Evolutionary conservation across 2,329 filamentous ascomycete genomes (phyloP).

Genomic region (Apiospora sp.): DNA sequence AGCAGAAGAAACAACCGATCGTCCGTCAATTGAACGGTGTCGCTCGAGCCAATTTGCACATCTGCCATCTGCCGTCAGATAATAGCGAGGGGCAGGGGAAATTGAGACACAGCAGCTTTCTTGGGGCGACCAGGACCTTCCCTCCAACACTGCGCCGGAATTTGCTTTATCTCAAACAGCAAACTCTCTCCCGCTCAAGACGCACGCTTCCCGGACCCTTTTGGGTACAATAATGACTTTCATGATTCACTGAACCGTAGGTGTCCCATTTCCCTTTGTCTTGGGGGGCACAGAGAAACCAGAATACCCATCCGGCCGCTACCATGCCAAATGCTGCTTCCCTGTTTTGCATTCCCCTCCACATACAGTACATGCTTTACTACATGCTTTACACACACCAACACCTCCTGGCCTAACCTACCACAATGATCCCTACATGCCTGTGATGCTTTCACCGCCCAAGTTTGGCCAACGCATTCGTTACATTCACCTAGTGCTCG

Average conservation of each 20-base stretch:
- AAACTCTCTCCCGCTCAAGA: conserved; percentile 16
- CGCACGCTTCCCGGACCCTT: not conserved
- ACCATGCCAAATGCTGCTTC: conserved; percentile 13
- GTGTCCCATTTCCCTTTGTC: conserved; percentile 16
- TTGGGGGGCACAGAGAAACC: not conserved
- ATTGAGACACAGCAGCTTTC: conserved; percentile 7
- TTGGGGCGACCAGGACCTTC: conserved; percentile 12
- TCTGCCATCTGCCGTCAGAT: conserved; percentile 3
- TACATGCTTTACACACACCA: conserved; percentile 9
- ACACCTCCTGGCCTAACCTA: conserved; percentile 15
- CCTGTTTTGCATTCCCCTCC: conserved; percentile 22
- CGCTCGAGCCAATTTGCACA: conserved; percentile 1
- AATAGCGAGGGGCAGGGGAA: conserved; percentile 10
- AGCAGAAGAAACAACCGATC: not conserved
- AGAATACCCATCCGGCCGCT: not conserved
- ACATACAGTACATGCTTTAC: not conserved
- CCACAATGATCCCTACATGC: conserved; percentile 25
- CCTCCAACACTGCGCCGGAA: conserved; percentile 14
- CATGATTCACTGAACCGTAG: conserved; percentile 21
- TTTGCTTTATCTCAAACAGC: conserved; percentile 20
- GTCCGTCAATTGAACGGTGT: not conserved
- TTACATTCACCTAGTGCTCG: conserved; percentile 7
- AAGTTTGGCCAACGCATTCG: conserved; percentile 19
- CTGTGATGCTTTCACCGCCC: conserved; percentile 24
- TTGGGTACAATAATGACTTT: conserved; percentile 15